phyloP scores from a whole-genome alignment of 1,284 basidiomycete species.

The Amylostereum chailletii region DNA sequence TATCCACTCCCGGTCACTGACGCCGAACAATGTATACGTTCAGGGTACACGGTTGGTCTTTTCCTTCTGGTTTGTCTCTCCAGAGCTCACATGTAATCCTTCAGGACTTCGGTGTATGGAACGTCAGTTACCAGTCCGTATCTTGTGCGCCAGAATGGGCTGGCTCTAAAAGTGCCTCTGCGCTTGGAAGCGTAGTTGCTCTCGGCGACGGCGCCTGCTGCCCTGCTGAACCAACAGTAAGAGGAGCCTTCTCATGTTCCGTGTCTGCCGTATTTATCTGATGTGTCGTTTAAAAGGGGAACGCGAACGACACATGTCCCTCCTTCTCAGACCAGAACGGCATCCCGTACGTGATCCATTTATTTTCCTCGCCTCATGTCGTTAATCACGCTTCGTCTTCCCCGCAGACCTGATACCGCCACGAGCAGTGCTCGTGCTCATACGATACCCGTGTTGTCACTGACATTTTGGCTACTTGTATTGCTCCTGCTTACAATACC shows the following conservation, averaged over 20 bases:
- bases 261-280: background rate
- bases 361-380: background rate
- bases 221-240: constrained; percentile 54
- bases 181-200: constrained; percentile 52
- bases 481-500: too few relatives aligned
- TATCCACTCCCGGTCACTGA: background rate
- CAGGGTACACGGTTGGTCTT: constrained; percentile 34
- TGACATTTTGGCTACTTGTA: too few relatives aligned
- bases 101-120: constrained; percentile 80
- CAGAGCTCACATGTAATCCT: constrained; percentile 2
- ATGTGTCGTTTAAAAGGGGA: constrained; percentile 25
- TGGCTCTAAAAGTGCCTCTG: constrained; percentile 47
- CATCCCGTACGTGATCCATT: constrained; percentile 44
- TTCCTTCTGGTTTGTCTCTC: background rate
- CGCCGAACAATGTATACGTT: background rate
- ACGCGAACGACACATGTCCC: constrained; percentile 48
- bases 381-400: background rate
- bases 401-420: constrained; percentile 33
- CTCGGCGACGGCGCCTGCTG: constrained; percentile 58
- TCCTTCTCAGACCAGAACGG: constrained; percentile 65
- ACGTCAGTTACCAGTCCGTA: constrained; percentile 57
- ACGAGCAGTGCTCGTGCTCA: too few relatives aligned
- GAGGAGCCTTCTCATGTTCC: constrained; percentile 11
- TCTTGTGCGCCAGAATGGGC: constrained; percentile 52
- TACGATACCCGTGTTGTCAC: too few relatives aligned